Conservation (phyloP, 2,329 filamentous ascomycete species). For the Blastomyces parvus region DNA sequence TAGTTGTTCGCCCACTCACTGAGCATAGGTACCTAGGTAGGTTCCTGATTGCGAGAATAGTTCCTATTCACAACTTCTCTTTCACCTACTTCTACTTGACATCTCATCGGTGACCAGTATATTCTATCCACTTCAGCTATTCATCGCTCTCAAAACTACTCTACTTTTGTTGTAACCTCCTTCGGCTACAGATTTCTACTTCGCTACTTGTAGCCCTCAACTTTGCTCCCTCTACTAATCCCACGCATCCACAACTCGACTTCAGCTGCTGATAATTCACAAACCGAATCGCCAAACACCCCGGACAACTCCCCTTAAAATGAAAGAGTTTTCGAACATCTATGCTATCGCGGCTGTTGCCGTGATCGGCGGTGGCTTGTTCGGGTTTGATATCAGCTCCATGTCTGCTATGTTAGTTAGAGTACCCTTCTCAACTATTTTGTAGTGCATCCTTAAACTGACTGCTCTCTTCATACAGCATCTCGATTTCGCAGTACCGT, state of each 20-base stretch:
- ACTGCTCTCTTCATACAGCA: slow-evolving; percentile 24
- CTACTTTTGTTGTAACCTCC: background rate
- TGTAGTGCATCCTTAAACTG: background rate
- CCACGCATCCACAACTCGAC: background rate
- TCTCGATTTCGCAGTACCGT: slow-evolving; percentile 43
- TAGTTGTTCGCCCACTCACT: no score
- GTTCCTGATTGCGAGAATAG: no score
- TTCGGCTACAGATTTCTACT: background rate
- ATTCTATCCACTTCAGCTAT: background rate
- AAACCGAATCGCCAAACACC: background rate
- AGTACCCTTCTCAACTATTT: background rate
- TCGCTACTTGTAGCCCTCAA: background rate
- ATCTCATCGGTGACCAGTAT: background rate
- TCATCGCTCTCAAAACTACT: background rate
- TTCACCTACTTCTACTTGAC: background rate
- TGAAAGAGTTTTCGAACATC: slow-evolving; percentile 40
- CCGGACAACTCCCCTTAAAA: slow-evolving; percentile 5
- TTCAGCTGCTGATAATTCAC: background rate
- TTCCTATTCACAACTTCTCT: background rate
- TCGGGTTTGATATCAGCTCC: slow-evolving; percentile 51
- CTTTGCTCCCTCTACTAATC: background rate
- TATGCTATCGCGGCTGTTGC: slow-evolving; percentile 49
- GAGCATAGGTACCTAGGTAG: no score
- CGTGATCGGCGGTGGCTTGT: slow-evolving; percentile 48
- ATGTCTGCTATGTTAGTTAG: slow-evolving; percentile 37